Evolutionary conservation across 139 green algal genomes (phyloP), one percentile per base, ranked within the genome.

Genomic region (Chlamydomonas asymmetrica): DNA sequence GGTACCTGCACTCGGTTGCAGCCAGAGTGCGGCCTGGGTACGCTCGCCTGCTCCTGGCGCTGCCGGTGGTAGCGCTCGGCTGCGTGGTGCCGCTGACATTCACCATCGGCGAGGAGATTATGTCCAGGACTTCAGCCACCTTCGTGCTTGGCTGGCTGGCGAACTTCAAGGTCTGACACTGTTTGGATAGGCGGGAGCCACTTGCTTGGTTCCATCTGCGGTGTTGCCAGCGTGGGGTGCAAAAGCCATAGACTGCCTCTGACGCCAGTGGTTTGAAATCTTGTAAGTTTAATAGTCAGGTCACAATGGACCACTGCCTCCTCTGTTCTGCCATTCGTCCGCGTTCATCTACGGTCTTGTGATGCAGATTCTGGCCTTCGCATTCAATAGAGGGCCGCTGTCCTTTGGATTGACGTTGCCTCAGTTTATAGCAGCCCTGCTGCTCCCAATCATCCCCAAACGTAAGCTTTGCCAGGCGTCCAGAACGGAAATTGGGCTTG

Each of bases 111-210:
- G 39, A 37, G 2, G 74, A 81, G 31, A 37, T 81, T 2, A 16
- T 81, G 54, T 5, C 23, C 13, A 34, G 66, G 9, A 37, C 45
- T 0, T 38, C 45, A 1, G 20, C 35, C 5, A 38, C 64, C 1
- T 81, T 81, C 63, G 62, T 75, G 25, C 29, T 75, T 29, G 41
- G 41, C 75, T 81, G 74, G 74, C 43, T 81, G 2, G 59, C 63
- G 52, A 81, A 52, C 37, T 81, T 75, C 34, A 81, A 81, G 41
- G 64, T 75, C 25, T 3, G 56, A 9, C 16, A 56, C 52, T 18
- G 4, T n/a, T 31, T 4, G 4, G n/a, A 18, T 48, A 5, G 60
- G 9, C 60, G n/a, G 8, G n/a, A 35, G 32, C 60, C 3, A 66
- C 35, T 18, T 8, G n/a, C 22, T 16, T 27, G 7, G 43, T 16